Evolutionary conservation across 179 eudicot genomes (phyloP).

Genomic region (Spergularia azorica): DNA sequence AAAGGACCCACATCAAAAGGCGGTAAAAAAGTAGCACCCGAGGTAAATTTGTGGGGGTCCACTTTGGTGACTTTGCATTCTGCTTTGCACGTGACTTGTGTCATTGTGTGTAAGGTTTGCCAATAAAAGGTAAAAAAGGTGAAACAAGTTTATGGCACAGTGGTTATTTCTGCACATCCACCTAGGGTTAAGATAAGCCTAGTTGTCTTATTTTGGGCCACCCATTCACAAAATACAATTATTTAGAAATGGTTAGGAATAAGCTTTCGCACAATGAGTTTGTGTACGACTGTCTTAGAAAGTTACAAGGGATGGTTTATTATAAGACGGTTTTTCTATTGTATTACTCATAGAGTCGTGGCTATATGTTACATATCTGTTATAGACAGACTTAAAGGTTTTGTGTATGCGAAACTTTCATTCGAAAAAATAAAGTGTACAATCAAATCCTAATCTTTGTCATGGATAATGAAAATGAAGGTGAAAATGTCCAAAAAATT

Average conservation of each 20-base stretch:
- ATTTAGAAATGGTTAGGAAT: not conserved
- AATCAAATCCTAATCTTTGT: no score
- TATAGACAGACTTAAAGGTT: no score
- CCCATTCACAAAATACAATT: not conserved
- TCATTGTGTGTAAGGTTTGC: constrained; percentile 5
- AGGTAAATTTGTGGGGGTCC: not conserved
- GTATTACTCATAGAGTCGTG: no score
- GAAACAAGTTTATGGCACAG: not conserved
- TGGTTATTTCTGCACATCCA: not conserved
- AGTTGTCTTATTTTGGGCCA: not conserved
- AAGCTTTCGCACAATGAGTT: no score
- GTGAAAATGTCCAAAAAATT: no score
- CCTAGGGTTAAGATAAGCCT: not conserved
- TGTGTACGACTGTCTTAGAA: no score
- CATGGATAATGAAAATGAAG: no score
- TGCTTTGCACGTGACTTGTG: constrained; percentile 25
- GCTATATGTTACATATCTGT: no score
- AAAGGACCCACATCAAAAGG: not conserved
- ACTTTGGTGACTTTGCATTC: not conserved
- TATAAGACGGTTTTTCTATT: no score
- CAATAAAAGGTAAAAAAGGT: not conserved
- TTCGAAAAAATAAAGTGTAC: no score
- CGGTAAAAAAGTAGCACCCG: not conserved
- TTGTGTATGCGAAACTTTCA: no score
- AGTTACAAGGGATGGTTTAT: no score